Conservation (phyloP, 148 eudicot genomes). For the Beta vulgaris region DNA sequence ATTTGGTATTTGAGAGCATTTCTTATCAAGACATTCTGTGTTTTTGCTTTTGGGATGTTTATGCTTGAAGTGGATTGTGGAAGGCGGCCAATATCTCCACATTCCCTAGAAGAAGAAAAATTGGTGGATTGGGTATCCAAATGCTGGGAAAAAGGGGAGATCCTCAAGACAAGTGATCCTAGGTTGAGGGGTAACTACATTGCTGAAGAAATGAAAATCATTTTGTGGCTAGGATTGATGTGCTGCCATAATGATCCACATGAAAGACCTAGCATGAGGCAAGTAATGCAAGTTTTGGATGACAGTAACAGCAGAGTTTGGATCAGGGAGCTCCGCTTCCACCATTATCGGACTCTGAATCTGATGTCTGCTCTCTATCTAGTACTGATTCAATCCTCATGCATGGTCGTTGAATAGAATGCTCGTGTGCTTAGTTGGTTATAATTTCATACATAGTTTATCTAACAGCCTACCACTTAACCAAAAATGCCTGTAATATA, state of each 20-base stretch:
- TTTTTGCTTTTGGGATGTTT: constrained; percentile 47
- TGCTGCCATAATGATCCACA: constrained; percentile 5
- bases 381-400: constrained; percentile 5
- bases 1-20: no score
- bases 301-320: background rate
- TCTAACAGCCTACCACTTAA: no score
- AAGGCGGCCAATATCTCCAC: constrained; percentile 38
- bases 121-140: constrained; percentile 26
- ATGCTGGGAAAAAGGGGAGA: constrained; percentile 14
- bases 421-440: background rate
- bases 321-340: no score
- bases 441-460: no score
- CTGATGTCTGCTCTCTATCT: background rate
- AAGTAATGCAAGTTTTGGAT: constrained; percentile 1
- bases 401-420: constrained; percentile 1
- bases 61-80: constrained; percentile 48
- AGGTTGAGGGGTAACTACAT: constrained; percentile 8
- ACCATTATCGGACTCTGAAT: background rate
- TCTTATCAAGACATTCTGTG: no score
- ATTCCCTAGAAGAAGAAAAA: constrained; percentile 31
- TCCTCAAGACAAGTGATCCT: constrained; percentile 11
- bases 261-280: constrained; percentile 18
- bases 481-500: background rate
- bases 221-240: constrained; percentile 13
- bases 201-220: constrained; percentile 13